phyloP scores from a whole-genome alignment of 1,139 yeast genomes.

The Petasospora rhodanensis region DNA sequence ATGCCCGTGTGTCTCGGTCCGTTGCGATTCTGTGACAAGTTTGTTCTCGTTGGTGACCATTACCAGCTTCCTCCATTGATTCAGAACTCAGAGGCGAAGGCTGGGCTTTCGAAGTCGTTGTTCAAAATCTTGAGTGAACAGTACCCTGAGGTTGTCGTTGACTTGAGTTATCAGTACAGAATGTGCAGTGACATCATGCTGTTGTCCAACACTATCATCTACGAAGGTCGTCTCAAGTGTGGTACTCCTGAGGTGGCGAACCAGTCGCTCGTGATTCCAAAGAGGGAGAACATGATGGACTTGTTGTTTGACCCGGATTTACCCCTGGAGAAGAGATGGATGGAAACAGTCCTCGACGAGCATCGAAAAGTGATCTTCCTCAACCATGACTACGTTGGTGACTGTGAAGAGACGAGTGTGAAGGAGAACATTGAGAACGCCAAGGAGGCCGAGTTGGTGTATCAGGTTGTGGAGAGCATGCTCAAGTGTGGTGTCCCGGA shows the following conservation, averaged over 20 bases:
- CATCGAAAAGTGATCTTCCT: slow-evolving; percentile 63
- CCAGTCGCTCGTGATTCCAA: slow-evolving; percentile 47
- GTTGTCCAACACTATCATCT: slow-evolving; percentile 73
- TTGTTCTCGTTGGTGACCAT: slow-evolving; percentile 92
- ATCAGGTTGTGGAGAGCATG: slow-evolving; percentile 59
- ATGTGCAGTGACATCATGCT: slow-evolving; percentile 91
- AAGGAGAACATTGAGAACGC: slow-evolving; percentile 72
- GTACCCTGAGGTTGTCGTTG: slow-evolving; percentile 69
- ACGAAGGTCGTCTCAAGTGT: slow-evolving; percentile 69
- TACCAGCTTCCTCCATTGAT: slow-evolving; percentile 87
- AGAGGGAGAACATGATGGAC: slow-evolving; percentile 18
- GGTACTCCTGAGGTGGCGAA: slow-evolving; percentile 63
- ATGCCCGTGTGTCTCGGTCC: slow-evolving; percentile 92
- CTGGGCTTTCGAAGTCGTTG: slow-evolving; percentile 73
- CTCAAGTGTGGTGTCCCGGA: slow-evolving; percentile 56
- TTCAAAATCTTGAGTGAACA: slow-evolving; percentile 68
- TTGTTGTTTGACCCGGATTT: too few relatives aligned
- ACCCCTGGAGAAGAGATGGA: slow-evolving; percentile 40
- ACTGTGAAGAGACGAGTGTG: slow-evolving; percentile 47
- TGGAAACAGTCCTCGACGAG: slow-evolving; percentile 41
- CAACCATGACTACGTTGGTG: slow-evolving; percentile 64
- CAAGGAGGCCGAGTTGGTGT: slow-evolving; percentile 63
- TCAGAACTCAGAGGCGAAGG: slow-evolving; percentile 51
- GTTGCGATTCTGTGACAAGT: slow-evolving; percentile 66
- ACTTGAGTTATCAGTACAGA: slow-evolving; percentile 79